phyloP scores from a whole-genome alignment of 192 early-diverging fungal genomes.

The Mortierella claussenii region DNA sequence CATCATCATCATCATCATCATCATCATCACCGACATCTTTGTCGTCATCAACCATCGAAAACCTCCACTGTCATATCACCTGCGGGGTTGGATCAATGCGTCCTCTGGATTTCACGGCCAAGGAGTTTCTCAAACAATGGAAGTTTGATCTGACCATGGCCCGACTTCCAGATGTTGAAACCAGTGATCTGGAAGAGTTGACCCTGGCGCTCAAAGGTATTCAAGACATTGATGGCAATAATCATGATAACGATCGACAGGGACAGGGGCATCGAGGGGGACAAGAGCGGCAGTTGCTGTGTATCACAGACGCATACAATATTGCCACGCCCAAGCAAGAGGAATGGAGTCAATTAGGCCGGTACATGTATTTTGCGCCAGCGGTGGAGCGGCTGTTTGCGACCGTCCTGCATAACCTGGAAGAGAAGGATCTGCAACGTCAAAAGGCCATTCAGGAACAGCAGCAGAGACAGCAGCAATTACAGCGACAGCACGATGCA shows the following conservation, averaged over 20 bases:
- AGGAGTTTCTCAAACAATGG: conserved; percentile 36
- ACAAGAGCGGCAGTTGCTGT: too few species aligned
- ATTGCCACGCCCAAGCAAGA: conserved; percentile 14
- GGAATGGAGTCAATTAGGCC: conserved; percentile 30
- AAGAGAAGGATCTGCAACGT: not conserved
- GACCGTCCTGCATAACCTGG: not conserved
- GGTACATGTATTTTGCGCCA: conserved; percentile 30
- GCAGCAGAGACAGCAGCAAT: not conserved
- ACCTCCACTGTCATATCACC: conserved; percentile 33
- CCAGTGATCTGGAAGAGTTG: conserved; percentile 18
- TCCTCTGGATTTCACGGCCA: conserved; percentile 30
- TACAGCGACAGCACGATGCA: not conserved
- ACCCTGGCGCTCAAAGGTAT: not conserved
- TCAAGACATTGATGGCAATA: too few species aligned
- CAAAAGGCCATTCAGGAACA: not conserved
- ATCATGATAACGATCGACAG: too few species aligned
- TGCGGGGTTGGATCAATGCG: conserved; percentile 33
- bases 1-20: too few species aligned
- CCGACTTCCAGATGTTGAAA: conserved; percentile 9
- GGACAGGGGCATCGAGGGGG: too few species aligned
- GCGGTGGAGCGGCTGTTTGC: conserved; percentile 7
- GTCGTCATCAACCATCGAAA: not conserved
- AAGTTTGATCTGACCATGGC: conserved; percentile 34
- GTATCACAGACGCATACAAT: conserved; percentile 27
- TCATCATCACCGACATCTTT: too few species aligned